Percentiles rank a stretch among this genome's conserved stretches.
Evolutionary conservation across 2,329 filamentous ascomycete genomes (phyloP).

Genomic region (Microcera coccophila): DNA sequence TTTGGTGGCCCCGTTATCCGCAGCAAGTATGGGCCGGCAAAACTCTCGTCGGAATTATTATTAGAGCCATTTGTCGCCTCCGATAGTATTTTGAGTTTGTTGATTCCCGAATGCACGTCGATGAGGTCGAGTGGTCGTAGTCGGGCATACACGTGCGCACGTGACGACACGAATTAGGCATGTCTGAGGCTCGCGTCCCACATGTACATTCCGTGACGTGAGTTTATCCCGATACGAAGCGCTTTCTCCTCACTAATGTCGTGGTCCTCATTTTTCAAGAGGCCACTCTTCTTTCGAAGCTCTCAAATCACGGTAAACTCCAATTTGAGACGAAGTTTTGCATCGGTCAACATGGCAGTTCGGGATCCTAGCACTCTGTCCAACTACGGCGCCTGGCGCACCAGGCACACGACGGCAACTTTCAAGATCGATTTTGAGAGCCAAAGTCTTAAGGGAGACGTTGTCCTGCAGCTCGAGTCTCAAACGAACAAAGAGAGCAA

Average conservation of each 20-base stretch:
- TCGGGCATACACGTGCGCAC: not conserved
- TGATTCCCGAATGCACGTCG: not conserved
- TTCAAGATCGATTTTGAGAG: slow-evolving; percentile 80
- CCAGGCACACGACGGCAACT: slow-evolving; percentile 75
- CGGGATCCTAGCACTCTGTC: slow-evolving; percentile 86
- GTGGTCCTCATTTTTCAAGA: slow-evolving; percentile 27
- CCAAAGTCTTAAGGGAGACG: slow-evolving; percentile 72
- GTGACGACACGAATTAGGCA: not conserved
- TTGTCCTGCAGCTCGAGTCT: slow-evolving; percentile 72
- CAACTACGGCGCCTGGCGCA: slow-evolving; percentile 87
- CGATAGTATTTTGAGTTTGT: not conserved
- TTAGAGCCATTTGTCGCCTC: not conserved
- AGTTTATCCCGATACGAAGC: not conserved
- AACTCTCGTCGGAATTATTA: not conserved
- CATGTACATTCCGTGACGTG: slow-evolving; percentile 10
- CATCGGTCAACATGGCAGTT: slow-evolving; percentile 31
- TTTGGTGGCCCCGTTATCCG: no score
- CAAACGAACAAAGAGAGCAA: slow-evolving; percentile 68
- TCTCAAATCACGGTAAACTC: slow-evolving; percentile 21
- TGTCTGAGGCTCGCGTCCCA: not conserved
- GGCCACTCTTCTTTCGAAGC: slow-evolving; percentile 22
- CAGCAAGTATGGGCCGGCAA: no score
- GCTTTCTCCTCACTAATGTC: slow-evolving; percentile 18
- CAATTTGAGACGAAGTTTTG: slow-evolving; percentile 28
- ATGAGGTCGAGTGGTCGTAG: not conserved